phyloP scores from a whole-genome alignment of 192 early-diverging fungal genomes.

The Linnemannia schmuckeri region DNA sequence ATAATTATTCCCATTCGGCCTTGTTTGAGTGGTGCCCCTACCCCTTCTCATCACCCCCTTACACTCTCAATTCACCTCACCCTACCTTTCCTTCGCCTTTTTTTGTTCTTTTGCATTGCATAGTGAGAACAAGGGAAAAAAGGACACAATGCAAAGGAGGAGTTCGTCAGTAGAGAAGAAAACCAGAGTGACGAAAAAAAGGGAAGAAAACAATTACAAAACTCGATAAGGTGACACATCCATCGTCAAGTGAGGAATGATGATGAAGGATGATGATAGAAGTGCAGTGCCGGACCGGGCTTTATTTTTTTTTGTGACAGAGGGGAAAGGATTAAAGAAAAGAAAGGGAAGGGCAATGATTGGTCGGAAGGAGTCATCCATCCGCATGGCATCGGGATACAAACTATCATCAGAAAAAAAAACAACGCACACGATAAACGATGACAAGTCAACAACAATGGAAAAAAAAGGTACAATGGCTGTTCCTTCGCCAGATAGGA shows the following conservation, averaged over 20 bases:
- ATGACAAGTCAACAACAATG: neutral
- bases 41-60: neutral
- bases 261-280: neutral
- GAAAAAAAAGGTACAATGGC: neutral
- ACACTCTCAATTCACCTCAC: neutral
- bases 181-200: neutral
- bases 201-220: neutral
- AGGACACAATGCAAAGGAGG: neutral
- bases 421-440: neutral
- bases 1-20: neutral
- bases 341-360: neutral
- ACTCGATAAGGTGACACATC: constrained; percentile 4
- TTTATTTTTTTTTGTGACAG: neutral
- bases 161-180: neutral
- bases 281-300: neutral
- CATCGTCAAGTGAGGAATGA: neutral
- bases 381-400: constrained; percentile 6
- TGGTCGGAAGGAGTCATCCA: neutral
- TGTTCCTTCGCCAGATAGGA: neutral
- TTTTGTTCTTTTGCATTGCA: neutral
- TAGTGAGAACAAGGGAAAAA: neutral
- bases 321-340: neutral
- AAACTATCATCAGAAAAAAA: neutral
- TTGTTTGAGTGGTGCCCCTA: neutral
- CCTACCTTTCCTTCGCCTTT: neutral